These are phyloP conservation scores for Penicillium lagena DNA, from an alignment of 495 filamentous ascomycete genomes.

Conservation along the genomic window DNA sequence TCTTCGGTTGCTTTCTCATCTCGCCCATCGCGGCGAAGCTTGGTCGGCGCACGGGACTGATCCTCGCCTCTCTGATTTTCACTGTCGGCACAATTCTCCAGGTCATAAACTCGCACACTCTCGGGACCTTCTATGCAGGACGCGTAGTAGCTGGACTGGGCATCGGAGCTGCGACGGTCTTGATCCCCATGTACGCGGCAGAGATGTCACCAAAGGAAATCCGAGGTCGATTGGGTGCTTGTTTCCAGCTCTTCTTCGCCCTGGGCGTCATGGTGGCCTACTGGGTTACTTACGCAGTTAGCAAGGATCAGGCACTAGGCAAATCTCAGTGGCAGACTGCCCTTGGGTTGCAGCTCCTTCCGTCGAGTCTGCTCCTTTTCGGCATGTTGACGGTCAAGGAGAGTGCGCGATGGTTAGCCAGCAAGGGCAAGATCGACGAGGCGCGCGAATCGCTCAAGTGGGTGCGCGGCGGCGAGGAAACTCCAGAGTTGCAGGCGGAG, in stretches of 20 bases:
- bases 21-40: conserved; percentile 41
- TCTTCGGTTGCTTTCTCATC: conserved; percentile 42
- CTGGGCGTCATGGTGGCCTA: conserved; percentile 49
- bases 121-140: conserved; percentile 39
- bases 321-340: not conserved
- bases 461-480: conserved; percentile 40
- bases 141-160: conserved; percentile 49
- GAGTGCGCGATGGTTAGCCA: not conserved
- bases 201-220: conserved; percentile 52
- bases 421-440: conserved; percentile 15
- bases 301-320: conserved; percentile 18
- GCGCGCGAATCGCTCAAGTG: conserved; percentile 38
- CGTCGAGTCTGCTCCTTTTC: not conserved
- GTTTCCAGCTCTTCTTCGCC: conserved; percentile 48
- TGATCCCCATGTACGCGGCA: conserved; percentile 50
- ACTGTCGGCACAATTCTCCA: conserved; percentile 38
- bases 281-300: conserved; percentile 44
- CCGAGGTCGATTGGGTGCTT: conserved; percentile 44
- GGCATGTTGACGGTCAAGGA: not conserved
- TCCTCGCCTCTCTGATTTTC: conserved; percentile 36
- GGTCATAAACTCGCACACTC: conserved; percentile 31
- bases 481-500: conserved; percentile 17
- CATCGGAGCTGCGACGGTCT: conserved; percentile 45
- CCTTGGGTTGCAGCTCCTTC: too few species aligned
- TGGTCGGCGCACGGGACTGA: conserved; percentile 35